Evolutionary conservation across 1,284 basidiomycete genomes (phyloP).

Genomic region (Taiwanofungus camphoratus): DNA sequence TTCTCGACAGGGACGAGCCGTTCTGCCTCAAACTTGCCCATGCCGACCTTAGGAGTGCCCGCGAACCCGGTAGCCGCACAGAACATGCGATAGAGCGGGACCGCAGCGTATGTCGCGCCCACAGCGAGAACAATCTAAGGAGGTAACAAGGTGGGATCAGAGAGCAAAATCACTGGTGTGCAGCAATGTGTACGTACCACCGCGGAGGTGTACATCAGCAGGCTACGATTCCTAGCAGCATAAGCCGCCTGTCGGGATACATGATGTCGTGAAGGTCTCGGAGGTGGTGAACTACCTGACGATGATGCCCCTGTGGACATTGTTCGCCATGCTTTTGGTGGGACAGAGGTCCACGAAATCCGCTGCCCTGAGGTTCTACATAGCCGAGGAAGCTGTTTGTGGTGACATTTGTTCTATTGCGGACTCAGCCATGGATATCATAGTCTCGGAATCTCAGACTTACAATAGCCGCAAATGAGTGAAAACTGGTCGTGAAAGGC

Average conservation of each 20-base stretch:
- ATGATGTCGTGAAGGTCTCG: constrained; percentile 12
- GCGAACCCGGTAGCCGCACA: constrained; percentile 97
- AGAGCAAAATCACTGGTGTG: too few species aligned
- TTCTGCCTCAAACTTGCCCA: constrained; percentile 74
- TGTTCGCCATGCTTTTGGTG: constrained; percentile 11
- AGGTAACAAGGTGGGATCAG: constrained; percentile 4
- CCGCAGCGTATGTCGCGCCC: constrained; percentile 92
- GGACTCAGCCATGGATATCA: too few species aligned
- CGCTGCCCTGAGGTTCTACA: background rate
- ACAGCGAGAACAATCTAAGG: constrained; percentile 74
- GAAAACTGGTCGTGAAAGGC: constrained; percentile 7
- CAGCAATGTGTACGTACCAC: constrained; percentile 45
- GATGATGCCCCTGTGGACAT: constrained; percentile 12
- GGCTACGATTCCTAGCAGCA: constrained; percentile 56
- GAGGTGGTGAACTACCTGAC: constrained; percentile 12
- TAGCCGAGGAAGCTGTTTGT: background rate
- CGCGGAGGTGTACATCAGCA: constrained; percentile 78
- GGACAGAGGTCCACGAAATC: background rate
- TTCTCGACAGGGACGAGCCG: constrained; percentile 73
- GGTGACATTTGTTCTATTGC: constrained; percentile 1
- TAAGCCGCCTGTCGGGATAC: constrained; percentile 31
- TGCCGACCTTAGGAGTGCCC: constrained; percentile 89
- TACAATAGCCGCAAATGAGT: constrained; percentile 5
- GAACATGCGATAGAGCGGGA: constrained; percentile 96
- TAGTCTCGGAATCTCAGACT: too few species aligned